Percentiles rank a stretch among this genome's conserved stretches.
Conservation (phyloP, 176 grass and related monocot species). For the Zizania latifolia region DNA sequence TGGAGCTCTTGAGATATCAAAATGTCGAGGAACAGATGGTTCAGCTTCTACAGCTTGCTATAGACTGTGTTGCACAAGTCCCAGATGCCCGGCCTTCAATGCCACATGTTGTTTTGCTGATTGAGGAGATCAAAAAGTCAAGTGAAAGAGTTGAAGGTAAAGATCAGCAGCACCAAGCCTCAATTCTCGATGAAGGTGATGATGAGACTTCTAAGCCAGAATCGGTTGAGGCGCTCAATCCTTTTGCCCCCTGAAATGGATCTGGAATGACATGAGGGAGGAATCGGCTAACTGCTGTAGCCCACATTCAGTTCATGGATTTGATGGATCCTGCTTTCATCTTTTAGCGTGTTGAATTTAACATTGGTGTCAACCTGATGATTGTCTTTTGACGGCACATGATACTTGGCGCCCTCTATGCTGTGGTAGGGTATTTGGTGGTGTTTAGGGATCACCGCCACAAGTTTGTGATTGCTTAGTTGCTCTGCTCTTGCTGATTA, state of each 20-base stretch:
- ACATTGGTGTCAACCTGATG: conserved; percentile 24
- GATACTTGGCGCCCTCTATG: not conserved
- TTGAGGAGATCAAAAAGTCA: conserved; percentile 57
- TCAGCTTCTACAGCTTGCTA: conserved; percentile 64
- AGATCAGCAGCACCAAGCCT: not conserved
- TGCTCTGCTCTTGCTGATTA: conserved; percentile 27
- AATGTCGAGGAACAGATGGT: conserved; percentile 44
- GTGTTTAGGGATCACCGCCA: conserved; percentile 35
- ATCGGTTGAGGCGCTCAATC: not conserved
- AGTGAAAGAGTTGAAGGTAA: not conserved
- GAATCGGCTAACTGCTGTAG: conserved; percentile 6
- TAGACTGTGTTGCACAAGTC: conserved; percentile 52
- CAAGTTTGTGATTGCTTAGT: conserved; percentile 40
- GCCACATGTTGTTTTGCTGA: conserved; percentile 43
- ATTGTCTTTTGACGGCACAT: not conserved
- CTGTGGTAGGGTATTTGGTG: conserved; percentile 14
- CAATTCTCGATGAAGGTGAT: conserved; percentile 5
- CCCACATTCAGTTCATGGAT: conserved; percentile 32
- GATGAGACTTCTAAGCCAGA: conserved; percentile 20
- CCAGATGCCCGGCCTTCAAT: conserved; percentile 63
- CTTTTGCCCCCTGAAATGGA: not conserved
- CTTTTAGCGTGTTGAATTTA: conserved; percentile 29
- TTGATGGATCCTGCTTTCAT: conserved; percentile 38
- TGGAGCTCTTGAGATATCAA: conserved; percentile 45
- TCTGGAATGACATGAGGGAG: conserved; percentile 10